Base-by-base conservation (phyloP, 345 rosid species). In the Eucalyptus pauciflora region DNA sequence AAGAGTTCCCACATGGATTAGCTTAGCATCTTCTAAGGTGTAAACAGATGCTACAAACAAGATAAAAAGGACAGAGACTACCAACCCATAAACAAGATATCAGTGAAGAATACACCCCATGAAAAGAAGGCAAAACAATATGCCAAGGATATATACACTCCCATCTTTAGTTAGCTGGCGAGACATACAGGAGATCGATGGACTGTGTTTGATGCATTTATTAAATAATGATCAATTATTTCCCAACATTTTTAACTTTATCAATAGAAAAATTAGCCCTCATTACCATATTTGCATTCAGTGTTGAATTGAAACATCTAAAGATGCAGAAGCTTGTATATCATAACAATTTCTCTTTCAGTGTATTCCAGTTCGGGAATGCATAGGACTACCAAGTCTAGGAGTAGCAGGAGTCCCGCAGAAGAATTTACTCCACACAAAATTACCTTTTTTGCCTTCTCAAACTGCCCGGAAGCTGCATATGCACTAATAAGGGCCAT, bases 381-480 rank as follows among this genome's bases (percentile, higher is more conserved):
- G 85, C 48, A 76, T 76, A 20, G 29, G 29, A 76, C 48, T 76
- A 41, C 48, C 4, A 15, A 76, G 27, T 41, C 29, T 41, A 76
- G 27, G 29, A 76, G 85, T 11, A 86, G 85, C 37, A n/a, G 50
- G 18, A 50, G 49, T 86, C 27, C 54, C 7, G 49, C 33, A n/a
- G 22, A 69, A 86, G 86, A 69, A 86, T 5, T 71, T 18, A 79
- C 7, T 37, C 85, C 7, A 8, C 25, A 49, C 64, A 17, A 67
- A 48, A 27, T 58, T 93, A 98, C 99, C 99, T 93, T 94, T 91
- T 95, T 96, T 86, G 99, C 97, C 91, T 96, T 96, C 91, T 95
- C 98, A 93, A 95, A 92, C 86, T 93, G 93, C 86, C 98, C 96
- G 89, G 93, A 94, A 87, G 93, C 86, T 91, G 94, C 92, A 91